A percentile compares a stretch with the other conserved stretches of the same genome.
Evolutionary conservation across 2,329 filamentous ascomycete genomes (phyloP).

Genomic region (Ciborinia camelliae): DNA sequence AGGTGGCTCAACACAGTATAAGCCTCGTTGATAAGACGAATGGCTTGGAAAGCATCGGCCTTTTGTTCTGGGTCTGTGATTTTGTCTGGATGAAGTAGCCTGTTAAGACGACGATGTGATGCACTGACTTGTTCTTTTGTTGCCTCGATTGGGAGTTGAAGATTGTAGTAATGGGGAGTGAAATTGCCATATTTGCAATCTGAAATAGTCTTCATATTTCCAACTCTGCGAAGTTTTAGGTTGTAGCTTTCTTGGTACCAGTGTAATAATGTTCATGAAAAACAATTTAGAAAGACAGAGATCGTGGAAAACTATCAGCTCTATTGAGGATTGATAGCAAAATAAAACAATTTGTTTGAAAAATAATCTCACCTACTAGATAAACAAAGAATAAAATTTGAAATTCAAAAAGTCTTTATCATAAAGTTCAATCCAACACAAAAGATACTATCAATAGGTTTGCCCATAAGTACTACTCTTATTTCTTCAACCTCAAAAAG

Average conservation of each 20-base stretch:
- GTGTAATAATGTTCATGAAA: not conserved
- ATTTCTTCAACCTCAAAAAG: not conserved
- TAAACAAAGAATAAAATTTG: no score
- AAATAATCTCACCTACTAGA: no score
- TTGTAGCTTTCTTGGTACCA: not conserved
- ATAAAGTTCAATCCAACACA: no score
- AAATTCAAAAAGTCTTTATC: no score
- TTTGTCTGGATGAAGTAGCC: constrained; percentile 7
- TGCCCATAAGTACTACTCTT: no score
- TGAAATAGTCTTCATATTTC: no score
- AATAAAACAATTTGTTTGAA: no score
- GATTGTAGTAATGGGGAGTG: constrained; percentile 16
- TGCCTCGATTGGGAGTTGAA: constrained; percentile 4
- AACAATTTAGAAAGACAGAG: no score
- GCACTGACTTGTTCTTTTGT: not conserved
- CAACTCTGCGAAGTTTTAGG: not conserved
- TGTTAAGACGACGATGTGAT: not conserved
- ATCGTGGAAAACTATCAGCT: not conserved
- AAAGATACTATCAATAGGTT: no score
- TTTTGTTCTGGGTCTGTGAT: not conserved
- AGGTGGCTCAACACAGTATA: not conserved
- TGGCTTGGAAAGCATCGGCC: not conserved
- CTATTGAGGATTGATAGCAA: not conserved
- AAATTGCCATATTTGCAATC: not conserved
- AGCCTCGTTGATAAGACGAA: not conserved